phyloP scores from a whole-genome alignment of 768 basidiomycete species.

The Russula sp. region DNA sequence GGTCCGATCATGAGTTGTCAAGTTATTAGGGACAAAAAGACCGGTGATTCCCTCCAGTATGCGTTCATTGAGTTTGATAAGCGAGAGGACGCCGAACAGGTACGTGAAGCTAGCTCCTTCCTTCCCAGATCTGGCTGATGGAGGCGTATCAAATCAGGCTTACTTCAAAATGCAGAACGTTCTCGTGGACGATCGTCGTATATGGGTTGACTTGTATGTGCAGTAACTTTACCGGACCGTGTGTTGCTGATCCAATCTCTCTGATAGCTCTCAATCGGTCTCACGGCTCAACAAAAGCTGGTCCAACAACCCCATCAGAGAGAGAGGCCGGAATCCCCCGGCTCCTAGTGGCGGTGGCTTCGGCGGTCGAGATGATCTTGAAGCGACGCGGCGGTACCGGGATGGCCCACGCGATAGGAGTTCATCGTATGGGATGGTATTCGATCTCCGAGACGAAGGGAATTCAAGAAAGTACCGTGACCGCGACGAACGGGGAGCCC shows the following conservation, averaged over 20 bases:
- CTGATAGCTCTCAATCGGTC: slow-evolving; percentile 81
- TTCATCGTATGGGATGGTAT: slow-evolving; percentile 70
- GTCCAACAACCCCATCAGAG: slow-evolving; percentile 66
- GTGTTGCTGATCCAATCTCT: slow-evolving; percentile 22
- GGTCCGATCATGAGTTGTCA: slow-evolving; percentile 96
- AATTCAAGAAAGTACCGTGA: background rate
- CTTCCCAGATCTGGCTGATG: background rate
- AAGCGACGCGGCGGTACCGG: slow-evolving; percentile 63
- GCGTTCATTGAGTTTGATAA: slow-evolving; percentile 99
- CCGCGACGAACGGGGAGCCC: slow-evolving; percentile 23
- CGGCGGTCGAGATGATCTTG: slow-evolving; percentile 69
- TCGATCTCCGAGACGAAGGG: slow-evolving; percentile 50
- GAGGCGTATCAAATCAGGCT: slow-evolving; percentile 43
- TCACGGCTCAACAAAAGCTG: slow-evolving; percentile 74
- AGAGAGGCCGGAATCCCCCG: slow-evolving; percentile 27
- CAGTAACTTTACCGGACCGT: background rate
- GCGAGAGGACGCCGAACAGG: slow-evolving; percentile 89
- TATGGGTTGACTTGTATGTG: slow-evolving; percentile 97
- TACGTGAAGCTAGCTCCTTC: slow-evolving; percentile 28
- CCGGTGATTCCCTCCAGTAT: slow-evolving; percentile 94
- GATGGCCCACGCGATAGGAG: slow-evolving; percentile 31
- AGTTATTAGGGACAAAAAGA: slow-evolving; percentile 92
- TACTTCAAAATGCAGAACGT: slow-evolving; percentile 99
- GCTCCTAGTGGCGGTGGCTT: slow-evolving; percentile 38
- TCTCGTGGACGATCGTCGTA: slow-evolving; percentile 91